Conservation (phyloP, 495 filamentous ascomycete genomes). For the Talaromyces ruber region DNA sequence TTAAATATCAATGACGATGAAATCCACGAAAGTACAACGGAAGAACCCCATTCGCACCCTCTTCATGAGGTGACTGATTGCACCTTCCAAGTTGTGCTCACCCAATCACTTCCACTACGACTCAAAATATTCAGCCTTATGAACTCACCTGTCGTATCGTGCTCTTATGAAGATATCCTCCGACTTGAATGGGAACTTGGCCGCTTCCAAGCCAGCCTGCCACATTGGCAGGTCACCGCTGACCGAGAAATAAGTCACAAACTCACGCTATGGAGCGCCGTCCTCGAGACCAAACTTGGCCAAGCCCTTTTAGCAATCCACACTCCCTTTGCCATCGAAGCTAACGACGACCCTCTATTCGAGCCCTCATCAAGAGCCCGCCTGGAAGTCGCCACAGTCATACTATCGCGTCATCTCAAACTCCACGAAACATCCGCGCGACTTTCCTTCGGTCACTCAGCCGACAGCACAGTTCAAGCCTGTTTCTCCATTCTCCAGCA, state of each 20-base stretch:
- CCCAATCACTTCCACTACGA: slow-evolving; percentile 26
- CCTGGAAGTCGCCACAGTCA: slow-evolving; percentile 29
- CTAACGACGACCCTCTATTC: slow-evolving; percentile 26
- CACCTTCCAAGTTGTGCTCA: slow-evolving; percentile 26
- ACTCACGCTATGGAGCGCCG: slow-evolving; percentile 21
- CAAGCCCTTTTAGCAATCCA: slow-evolving; percentile 31
- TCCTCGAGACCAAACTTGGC: slow-evolving; percentile 28
- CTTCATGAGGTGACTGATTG: slow-evolving; percentile 27
- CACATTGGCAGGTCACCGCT: slow-evolving; percentile 17
- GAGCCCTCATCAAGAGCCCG: slow-evolving; percentile 29
- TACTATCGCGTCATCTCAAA: slow-evolving; percentile 27
- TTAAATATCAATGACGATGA: slow-evolving; percentile 42
- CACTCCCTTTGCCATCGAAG: slow-evolving; percentile 36
- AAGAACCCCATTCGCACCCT: slow-evolving; percentile 22
- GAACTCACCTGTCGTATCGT: slow-evolving; percentile 34
- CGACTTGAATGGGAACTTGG: slow-evolving; percentile 32
- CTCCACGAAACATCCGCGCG: slow-evolving; percentile 23
- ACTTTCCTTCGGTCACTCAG: slow-evolving; percentile 29
- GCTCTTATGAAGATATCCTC: slow-evolving; percentile 37
- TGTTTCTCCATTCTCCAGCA: slow-evolving; percentile 29
- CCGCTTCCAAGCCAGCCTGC: slow-evolving; percentile 28
- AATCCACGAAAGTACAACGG: slow-evolving; percentile 25
- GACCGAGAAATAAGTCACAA: slow-evolving; percentile 22
- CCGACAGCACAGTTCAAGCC: slow-evolving; percentile 35
- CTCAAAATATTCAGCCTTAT: slow-evolving; percentile 29